Conservation (phyloP, 2,329 filamentous ascomycete genomes). For the Hypoxylon sp. region DNA sequence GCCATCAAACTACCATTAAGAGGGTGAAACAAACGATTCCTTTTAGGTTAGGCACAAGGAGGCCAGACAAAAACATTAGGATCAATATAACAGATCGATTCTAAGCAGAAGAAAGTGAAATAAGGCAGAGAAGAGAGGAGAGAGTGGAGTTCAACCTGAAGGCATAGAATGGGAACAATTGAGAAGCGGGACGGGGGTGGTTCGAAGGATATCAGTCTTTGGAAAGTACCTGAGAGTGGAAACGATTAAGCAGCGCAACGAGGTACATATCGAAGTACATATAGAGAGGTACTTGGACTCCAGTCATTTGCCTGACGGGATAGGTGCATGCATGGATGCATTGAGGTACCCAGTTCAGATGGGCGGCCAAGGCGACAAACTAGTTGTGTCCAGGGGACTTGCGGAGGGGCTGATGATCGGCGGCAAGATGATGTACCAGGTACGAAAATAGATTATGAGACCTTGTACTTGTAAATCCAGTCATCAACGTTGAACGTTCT, state of each 20-base stretch:
- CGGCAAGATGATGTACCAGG: slow-evolving; percentile 20
- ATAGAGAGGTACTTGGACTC: slow-evolving; percentile 28
- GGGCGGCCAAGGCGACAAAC: slow-evolving; percentile 20
- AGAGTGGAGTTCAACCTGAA: slow-evolving; percentile 43
- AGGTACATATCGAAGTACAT: slow-evolving; percentile 18
- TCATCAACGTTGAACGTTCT: slow-evolving; percentile 34
- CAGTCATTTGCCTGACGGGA: slow-evolving; percentile 40
- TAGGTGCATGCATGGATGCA: slow-evolving; percentile 37
- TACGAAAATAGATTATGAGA: slow-evolving; percentile 32
- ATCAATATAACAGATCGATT: slow-evolving; percentile 38
- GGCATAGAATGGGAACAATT: slow-evolving; percentile 45
- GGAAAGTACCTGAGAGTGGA: slow-evolving; percentile 22
- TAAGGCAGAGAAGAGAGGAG: slow-evolving; percentile 27
- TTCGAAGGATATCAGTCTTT: slow-evolving; percentile 37
- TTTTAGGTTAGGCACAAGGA: slow-evolving; percentile 35
- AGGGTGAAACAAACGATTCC: slow-evolving; percentile 29
- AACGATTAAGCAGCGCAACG: slow-evolving; percentile 13
- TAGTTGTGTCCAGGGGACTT: slow-evolving; percentile 24
- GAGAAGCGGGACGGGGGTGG: slow-evolving; percentile 45
- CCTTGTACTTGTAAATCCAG: slow-evolving; percentile 28
- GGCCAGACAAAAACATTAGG: slow-evolving; percentile 40
- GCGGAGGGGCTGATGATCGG: slow-evolving; percentile 3
- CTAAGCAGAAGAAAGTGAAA: slow-evolving; percentile 32
- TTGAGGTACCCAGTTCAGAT: slow-evolving; percentile 34
- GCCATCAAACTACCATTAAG: slow-evolving; percentile 46